Evolutionary conservation across 192 early-diverging fungal species (phyloP).

Genomic region (Dissophora globulifera): DNA sequence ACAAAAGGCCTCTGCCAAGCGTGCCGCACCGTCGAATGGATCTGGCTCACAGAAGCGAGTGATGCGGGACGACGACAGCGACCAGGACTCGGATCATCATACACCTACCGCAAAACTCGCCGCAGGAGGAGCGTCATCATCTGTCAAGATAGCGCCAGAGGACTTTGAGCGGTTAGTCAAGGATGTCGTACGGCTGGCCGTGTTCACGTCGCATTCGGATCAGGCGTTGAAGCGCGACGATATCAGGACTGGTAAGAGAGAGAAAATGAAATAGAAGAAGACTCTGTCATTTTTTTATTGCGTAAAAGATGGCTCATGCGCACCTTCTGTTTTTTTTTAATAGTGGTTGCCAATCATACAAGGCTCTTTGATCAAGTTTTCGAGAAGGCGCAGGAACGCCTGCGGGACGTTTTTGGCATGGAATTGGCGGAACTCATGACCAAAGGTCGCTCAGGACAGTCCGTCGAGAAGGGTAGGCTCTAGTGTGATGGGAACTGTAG

Average conservation of each 20-base stretch:
- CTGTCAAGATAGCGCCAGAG: slow-evolving; percentile 29
- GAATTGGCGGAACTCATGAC: slow-evolving; percentile 65
- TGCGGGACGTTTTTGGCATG: slow-evolving; percentile 72
- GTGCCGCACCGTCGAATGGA: slow-evolving; percentile 9
- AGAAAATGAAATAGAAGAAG: background rate
- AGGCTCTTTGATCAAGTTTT: slow-evolving; percentile 60
- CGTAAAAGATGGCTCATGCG: no score
- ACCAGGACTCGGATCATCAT: slow-evolving; percentile 15
- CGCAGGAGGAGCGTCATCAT: background rate
- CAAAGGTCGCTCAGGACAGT: slow-evolving; percentile 34
- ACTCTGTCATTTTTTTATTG: background rate
- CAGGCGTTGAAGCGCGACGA: slow-evolving; percentile 67
- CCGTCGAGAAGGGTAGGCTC: slow-evolving; percentile 28
- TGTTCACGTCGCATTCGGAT: slow-evolving; percentile 65
- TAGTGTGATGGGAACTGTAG: no score
- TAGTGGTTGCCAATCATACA: slow-evolving; percentile 60
- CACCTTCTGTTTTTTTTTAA: slow-evolving; percentile 6
- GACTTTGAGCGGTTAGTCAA: slow-evolving; percentile 69
- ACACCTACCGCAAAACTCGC: background rate
- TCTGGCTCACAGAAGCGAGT: slow-evolving; percentile 42
- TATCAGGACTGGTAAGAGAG: slow-evolving; percentile 66
- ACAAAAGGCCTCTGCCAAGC: slow-evolving; percentile 11
- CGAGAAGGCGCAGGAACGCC: slow-evolving; percentile 55
- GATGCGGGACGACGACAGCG: slow-evolving; percentile 31
- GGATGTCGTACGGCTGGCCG: slow-evolving; percentile 68